Conservation (phyloP, 2,329 filamentous ascomycete genomes). For the Microcyclospora tardicrescens region DNA sequence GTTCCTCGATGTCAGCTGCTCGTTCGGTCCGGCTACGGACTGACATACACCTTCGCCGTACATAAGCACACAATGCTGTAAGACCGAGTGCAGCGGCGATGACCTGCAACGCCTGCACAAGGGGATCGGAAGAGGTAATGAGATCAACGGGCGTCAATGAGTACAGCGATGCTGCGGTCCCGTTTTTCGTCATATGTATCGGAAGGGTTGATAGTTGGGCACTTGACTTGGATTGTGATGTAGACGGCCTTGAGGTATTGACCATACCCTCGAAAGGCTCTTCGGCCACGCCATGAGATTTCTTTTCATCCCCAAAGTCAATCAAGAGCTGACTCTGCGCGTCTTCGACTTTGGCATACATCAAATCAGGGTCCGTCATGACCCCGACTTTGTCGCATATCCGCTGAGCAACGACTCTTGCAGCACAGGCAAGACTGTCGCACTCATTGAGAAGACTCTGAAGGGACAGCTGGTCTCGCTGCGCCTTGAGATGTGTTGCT, state of each 20-base stretch:
- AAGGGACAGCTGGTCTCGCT: constrained; percentile 26
- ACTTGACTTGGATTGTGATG: no score
- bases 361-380: constrained; percentile 9
- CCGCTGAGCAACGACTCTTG: constrained; percentile 24
- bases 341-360: constrained; percentile 11
- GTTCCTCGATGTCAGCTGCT: constrained; percentile 41
- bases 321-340: constrained; percentile 11
- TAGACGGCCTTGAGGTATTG: constrained; percentile 6
- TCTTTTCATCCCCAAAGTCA: constrained; percentile 5
- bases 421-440: constrained; percentile 30
- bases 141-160: constrained; percentile 7
- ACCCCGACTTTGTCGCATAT: constrained; percentile 21
- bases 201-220: no score
- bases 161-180: constrained; percentile 1
- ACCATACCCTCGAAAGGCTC: neutral
- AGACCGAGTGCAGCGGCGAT: constrained; percentile 33
- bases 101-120: constrained; percentile 31
- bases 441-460: constrained; percentile 30
- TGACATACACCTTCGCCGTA: constrained; percentile 37
- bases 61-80: constrained; percentile 30
- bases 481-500: constrained; percentile 24
- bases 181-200: constrained; percentile 5
- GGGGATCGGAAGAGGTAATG: constrained; percentile 13
- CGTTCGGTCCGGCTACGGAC: constrained; percentile 39
- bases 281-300: neutral